A percentile compares a stretch with the other conserved stretches of the same genome.
Conservation (phyloP, 106 monocot species). For the Acorus calamus region DNA sequence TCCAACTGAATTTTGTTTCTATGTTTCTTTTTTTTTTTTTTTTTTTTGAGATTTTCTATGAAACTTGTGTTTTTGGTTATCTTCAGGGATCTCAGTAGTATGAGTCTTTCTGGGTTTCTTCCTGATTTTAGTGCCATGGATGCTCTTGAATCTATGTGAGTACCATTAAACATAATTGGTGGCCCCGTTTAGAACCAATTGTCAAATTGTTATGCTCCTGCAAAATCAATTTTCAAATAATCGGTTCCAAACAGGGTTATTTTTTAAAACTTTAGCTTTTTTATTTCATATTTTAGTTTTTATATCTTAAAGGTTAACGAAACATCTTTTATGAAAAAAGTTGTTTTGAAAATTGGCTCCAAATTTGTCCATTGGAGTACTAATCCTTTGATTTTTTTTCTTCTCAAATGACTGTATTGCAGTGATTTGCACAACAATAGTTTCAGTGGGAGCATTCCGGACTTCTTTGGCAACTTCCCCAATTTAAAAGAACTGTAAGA, state of each 20-base stretch:
- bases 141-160: constrained; percentile 16
- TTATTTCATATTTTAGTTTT: too few relatives aligned
- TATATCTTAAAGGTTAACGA: too few relatives aligned
- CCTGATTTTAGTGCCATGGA: constrained; percentile 17
- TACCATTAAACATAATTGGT: neutral
- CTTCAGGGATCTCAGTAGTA: constrained; percentile 15
- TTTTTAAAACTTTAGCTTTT: too few relatives aligned
- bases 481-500: constrained; percentile 12
- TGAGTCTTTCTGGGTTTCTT: constrained; percentile 16
- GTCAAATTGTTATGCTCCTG: too few relatives aligned
- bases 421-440: constrained; percentile 18
- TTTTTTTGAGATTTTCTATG: too few relatives aligned
- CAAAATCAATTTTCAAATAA: too few relatives aligned
- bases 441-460: constrained; percentile 14
- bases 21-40: too few relatives aligned
- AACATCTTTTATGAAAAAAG: too few relatives aligned
- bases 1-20: neutral
- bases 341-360: too few relatives aligned
- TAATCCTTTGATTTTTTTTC: neutral
- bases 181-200: too few relatives aligned
- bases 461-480: constrained; percentile 15
- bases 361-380: too few relatives aligned
- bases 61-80: neutral
- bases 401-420: neutral
- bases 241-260: too few relatives aligned